Percentiles rank a stretch among this genome's conserved stretches.
Conservation (phyloP, 2,329 filamentous ascomycete species). For the Clonostachys rosea region DNA sequence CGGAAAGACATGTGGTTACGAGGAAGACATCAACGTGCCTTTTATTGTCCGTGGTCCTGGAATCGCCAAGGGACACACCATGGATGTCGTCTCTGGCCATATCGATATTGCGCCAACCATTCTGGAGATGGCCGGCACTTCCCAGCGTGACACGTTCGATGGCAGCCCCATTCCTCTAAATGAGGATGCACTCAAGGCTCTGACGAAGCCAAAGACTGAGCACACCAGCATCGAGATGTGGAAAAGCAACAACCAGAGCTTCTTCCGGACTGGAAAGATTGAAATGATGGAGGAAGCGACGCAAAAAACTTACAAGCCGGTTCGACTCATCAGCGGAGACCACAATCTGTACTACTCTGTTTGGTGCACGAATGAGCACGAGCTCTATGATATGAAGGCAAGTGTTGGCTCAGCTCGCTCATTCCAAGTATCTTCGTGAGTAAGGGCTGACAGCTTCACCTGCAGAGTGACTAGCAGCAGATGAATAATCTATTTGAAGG, state of each 20-base stretch:
- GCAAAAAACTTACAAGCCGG: slow-evolving; percentile 28
- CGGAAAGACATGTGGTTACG: slow-evolving; percentile 46
- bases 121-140: slow-evolving; percentile 21
- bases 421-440: not conserved
- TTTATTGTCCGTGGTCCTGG: slow-evolving; percentile 44
- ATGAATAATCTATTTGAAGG: slow-evolving; percentile 2
- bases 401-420: not conserved
- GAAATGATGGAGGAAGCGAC: slow-evolving; percentile 9
- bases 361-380: slow-evolving; percentile 61
- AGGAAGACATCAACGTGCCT: slow-evolving; percentile 47
- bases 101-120: slow-evolving; percentile 53
- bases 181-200: not conserved
- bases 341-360: slow-evolving; percentile 61
- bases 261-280: slow-evolving; percentile 9
- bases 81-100: slow-evolving; percentile 40
- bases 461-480: slow-evolving; percentile 11
- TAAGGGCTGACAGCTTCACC: not conserved
- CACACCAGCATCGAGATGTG: slow-evolving; percentile 47
- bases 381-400: slow-evolving; percentile 54
- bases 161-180: slow-evolving; percentile 31
- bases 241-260: slow-evolving; percentile 25
- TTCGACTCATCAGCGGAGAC: slow-evolving; percentile 39
- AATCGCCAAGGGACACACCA: slow-evolving; percentile 26
- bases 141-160: slow-evolving; percentile 8
- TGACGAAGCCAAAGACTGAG: slow-evolving; percentile 24